Percentiles rank a stretch among this genome's conserved stretches.
phyloP scores from a whole-genome alignment of 2,329 filamentous ascomycete genomes.

The Sphaerulina musiva region DNA sequence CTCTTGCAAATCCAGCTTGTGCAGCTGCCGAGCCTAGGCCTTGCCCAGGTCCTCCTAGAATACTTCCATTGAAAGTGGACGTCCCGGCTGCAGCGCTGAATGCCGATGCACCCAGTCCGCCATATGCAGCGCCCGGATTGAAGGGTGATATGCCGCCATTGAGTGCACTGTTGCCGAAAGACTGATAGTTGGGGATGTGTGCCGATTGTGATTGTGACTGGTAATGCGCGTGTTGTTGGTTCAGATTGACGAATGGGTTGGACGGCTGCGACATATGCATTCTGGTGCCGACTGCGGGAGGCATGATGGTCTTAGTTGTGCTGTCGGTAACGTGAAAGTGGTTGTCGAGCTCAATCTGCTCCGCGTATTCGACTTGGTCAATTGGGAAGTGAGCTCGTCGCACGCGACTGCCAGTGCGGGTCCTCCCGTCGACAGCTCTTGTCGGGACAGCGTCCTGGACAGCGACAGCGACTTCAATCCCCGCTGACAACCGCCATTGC shows the following conservation, averaged over 20 bases:
- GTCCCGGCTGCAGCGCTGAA: conserved; percentile 28
- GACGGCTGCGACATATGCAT: conserved; percentile 54
- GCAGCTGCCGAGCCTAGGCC: conserved; percentile 82
- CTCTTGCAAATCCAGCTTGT: conserved; percentile 78
- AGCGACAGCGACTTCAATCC: not conserved
- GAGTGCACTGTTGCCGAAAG: conserved; percentile 32
- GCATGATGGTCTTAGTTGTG: conserved; percentile 40
- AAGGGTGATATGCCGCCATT: conserved; percentile 38
- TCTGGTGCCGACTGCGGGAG: conserved; percentile 52
- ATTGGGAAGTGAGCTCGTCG: too few relatives aligned
- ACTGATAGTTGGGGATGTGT: conserved; percentile 34
- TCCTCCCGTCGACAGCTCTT: not conserved
- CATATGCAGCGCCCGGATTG: conserved; percentile 26
- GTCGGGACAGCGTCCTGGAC: not conserved
- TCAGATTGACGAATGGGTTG: conserved; percentile 54
- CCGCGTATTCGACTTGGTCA: too few relatives aligned
- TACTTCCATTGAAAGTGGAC: conserved; percentile 29
- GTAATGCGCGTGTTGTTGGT: conserved; percentile 35
- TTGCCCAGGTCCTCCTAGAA: conserved; percentile 40
- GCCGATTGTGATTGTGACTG: conserved; percentile 27
- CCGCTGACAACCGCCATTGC: not conserved
- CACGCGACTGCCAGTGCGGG: too few relatives aligned
- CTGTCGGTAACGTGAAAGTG: not conserved
- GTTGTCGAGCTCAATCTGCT: not conserved
- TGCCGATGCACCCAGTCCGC: conserved; percentile 26